phyloP scores from a whole-genome alignment of 2,329 filamentous ascomycete species.

The Aureobasidium mangrovei region DNA sequence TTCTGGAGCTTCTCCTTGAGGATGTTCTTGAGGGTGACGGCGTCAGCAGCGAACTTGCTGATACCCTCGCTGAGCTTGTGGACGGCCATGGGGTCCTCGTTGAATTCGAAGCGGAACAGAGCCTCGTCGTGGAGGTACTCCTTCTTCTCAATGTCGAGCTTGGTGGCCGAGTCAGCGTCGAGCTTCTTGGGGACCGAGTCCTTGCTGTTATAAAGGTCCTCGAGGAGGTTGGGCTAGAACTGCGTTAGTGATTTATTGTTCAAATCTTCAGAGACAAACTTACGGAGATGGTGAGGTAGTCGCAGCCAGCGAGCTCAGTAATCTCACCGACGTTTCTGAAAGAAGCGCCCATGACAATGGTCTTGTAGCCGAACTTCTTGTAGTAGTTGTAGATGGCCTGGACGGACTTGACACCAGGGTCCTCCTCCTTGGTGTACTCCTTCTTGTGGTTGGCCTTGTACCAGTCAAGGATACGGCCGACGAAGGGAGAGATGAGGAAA shows the following conservation, averaged over 20 bases:
- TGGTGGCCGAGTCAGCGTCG: slow-evolving; percentile 54
- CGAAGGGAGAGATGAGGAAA: slow-evolving; percentile 98
- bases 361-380: slow-evolving; percentile 99
- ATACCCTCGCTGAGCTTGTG: slow-evolving; percentile 99
- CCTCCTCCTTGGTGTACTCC: slow-evolving; percentile 80
- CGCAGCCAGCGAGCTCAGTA: slow-evolving; percentile 94
- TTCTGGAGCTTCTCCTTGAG: slow-evolving; percentile 70
- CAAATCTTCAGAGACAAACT: slow-evolving; percentile 29
- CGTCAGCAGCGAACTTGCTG: slow-evolving; percentile 97
- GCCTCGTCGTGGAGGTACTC: slow-evolving; percentile 84
- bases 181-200: slow-evolving; percentile 88
- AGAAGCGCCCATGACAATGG: slow-evolving; percentile 98
- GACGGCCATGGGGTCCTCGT: slow-evolving; percentile 98
- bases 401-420: slow-evolving; percentile 93
- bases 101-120: slow-evolving; percentile 96
- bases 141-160: slow-evolving; percentile 76
- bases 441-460: slow-evolving; percentile 95
- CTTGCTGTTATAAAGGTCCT: slow-evolving; percentile 81
- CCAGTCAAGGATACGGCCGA: slow-evolving; percentile 98
- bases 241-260: slow-evolving; percentile 16
- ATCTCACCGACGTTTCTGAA: slow-evolving; percentile 97
- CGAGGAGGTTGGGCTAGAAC: slow-evolving; percentile 73
- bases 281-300: slow-evolving; percentile 97
- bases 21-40: slow-evolving; percentile 85
- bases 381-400: slow-evolving; percentile 99